These are phyloP conservation scores for Hymenoscyphus albidus DNA, from an alignment of 2,329 filamentous ascomycete genomes.

Conservation along the genomic window DNA sequence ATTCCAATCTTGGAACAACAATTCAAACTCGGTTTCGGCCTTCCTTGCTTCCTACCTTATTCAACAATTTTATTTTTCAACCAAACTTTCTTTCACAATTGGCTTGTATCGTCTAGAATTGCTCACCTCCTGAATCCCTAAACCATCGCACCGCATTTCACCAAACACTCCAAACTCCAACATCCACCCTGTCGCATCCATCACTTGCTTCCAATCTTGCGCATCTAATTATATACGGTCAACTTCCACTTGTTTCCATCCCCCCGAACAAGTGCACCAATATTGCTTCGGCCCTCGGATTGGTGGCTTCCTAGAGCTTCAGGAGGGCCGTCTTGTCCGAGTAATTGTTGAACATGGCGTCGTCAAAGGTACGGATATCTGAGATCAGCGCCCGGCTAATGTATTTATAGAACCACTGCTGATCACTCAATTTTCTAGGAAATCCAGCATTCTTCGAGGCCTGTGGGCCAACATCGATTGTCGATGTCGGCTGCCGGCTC, in stretches of 20 bases:
- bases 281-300: slow-evolving; percentile 34
- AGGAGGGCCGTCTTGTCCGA: slow-evolving; percentile 33
- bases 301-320: slow-evolving; percentile 35
- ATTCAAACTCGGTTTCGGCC: slow-evolving; percentile 8
- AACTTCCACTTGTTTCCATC: slow-evolving; percentile 25
- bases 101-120: neutral
- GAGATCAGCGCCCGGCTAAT: slow-evolving; percentile 25
- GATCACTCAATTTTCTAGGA: slow-evolving; percentile 46
- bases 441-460: slow-evolving; percentile 62
- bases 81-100: neutral
- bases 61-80: slow-evolving; percentile 5
- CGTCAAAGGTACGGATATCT: slow-evolving; percentile 52
- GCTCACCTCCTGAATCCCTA: neutral
- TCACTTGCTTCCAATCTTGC: slow-evolving; percentile 12
- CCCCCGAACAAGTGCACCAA: slow-evolving; percentile 22
- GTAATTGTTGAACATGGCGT: slow-evolving; percentile 50
- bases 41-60: slow-evolving; percentile 14
- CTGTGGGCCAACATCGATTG: slow-evolving; percentile 60
- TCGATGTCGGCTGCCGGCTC: slow-evolving; percentile 56
- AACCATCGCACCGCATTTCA: neutral
- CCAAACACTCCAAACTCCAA: neutral
- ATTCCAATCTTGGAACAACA: slow-evolving; percentile 1
- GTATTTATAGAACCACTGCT: slow-evolving; percentile 33
- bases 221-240: slow-evolving; percentile 31
- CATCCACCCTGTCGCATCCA: neutral